Evolutionary conservation across 352 stramenopile species (phyloP).

Genomic region (Globisporangium barbulae): DNA sequence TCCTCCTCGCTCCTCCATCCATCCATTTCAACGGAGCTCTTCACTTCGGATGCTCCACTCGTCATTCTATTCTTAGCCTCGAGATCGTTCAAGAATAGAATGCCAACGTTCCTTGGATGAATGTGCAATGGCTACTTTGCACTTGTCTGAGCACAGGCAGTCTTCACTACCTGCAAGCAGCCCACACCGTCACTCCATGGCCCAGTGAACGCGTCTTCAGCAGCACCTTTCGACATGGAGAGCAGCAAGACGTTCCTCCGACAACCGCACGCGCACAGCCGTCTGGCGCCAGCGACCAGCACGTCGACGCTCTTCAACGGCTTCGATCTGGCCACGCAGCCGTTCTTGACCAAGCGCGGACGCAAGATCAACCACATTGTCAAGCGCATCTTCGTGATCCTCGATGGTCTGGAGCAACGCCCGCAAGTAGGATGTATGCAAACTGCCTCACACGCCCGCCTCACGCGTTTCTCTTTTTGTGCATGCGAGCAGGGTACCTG

Average conservation of each 20-base stretch:
- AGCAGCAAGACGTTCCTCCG: slow-evolving; percentile 6
- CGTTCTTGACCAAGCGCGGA: slow-evolving; percentile 71
- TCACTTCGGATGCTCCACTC: neutral
- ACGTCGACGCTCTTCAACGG: slow-evolving; percentile 45
- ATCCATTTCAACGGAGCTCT: neutral
- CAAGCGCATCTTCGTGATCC: slow-evolving; percentile 71
- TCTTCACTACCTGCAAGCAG: neutral
- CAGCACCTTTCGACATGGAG: slow-evolving; percentile 6
- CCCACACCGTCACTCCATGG: neutral
- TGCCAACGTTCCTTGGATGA: neutral
- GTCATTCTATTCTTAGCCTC: neutral
- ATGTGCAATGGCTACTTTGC: neutral
- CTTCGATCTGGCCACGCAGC: slow-evolving; percentile 59
- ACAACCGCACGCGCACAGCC: neutral
- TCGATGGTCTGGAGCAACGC: slow-evolving; percentile 41
- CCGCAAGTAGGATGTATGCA: neutral
- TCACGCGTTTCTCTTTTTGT: neutral
- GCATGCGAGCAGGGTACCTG: slow-evolving; percentile 43
- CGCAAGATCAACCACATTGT: slow-evolving; percentile 63
- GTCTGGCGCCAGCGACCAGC: neutral
- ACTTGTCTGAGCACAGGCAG: neutral
- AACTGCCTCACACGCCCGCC: neutral
- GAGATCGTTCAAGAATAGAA: neutral
- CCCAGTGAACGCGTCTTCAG: neutral
- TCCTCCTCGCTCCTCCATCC: no score